Evolutionary conservation across 352 stramenopile genomes (phyloP).

Genomic region (Phytophthora chlamydospora): DNA sequence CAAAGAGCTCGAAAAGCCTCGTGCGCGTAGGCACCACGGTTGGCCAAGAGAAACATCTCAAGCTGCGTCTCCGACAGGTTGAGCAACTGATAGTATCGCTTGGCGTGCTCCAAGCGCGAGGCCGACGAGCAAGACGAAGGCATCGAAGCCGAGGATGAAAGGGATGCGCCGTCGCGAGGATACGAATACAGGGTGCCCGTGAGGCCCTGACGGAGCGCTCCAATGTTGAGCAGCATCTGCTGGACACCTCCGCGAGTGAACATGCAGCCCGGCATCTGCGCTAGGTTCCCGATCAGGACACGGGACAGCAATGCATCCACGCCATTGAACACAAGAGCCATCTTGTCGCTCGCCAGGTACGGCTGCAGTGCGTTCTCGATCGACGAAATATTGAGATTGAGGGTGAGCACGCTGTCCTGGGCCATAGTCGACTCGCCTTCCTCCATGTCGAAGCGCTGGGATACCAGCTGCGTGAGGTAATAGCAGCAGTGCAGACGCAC

Average conservation of each 20-base stretch:
- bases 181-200: constrained; percentile 81
- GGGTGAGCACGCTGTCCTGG: constrained; percentile 71
- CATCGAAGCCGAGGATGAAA: constrained; percentile 23
- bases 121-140: constrained; percentile 35
- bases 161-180: constrained; percentile 46
- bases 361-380: constrained; percentile 78
- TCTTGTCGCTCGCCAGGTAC: constrained; percentile 77
- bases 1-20: constrained; percentile 78
- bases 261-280: constrained; percentile 65
- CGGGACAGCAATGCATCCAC: constrained; percentile 69
- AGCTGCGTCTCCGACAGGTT: constrained; percentile 77
- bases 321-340: constrained; percentile 73
- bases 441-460: constrained; percentile 61
- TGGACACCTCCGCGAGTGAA: constrained; percentile 75
- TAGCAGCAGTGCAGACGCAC: constrained; percentile 79
- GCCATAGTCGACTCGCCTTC: constrained; percentile 69
- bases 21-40: constrained; percentile 61
- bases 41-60: constrained; percentile 80
- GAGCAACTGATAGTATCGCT: constrained; percentile 79
- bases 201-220: constrained; percentile 74
- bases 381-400: constrained; percentile 80
- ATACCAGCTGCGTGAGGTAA: constrained; percentile 78
- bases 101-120: constrained; percentile 78
- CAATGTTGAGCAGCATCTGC: constrained; percentile 83
- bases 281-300: constrained; percentile 68